These are phyloP conservation scores for Potentilla sterilis DNA, from an alignment of 306 rosid species.

Conservation along the genomic window DNA sequence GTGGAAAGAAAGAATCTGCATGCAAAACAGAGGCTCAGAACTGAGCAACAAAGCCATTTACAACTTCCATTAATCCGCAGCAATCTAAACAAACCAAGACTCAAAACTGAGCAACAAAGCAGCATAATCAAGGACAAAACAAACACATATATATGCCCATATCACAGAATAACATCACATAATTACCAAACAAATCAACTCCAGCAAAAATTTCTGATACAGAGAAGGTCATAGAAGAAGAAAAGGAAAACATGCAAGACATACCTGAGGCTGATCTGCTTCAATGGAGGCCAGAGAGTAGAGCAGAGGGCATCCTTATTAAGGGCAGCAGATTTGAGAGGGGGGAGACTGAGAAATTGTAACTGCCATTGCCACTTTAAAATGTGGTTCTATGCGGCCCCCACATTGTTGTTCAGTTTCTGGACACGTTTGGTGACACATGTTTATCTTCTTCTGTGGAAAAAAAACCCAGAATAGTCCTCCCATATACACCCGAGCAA, in stretches of 20 bases:
- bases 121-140: neutral
- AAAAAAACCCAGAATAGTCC: neutral
- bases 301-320: neutral
- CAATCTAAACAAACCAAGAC: neutral
- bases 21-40: neutral
- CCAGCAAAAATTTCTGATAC: neutral
- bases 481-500: slow-evolving; percentile 39
- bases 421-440: slow-evolving; percentile 40
- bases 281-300: slow-evolving; percentile 11
- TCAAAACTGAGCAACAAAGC: neutral
- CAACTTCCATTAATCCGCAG: neutral
- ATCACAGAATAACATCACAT: neutral
- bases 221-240: neutral
- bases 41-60: neutral
- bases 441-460: slow-evolving; percentile 11
- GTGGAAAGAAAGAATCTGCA: slow-evolving; percentile 1
- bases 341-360: neutral
- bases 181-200: neutral
- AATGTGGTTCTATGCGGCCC: slow-evolving; percentile 12
- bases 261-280: slow-evolving; percentile 30
- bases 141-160: neutral
- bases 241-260: neutral
- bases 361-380: slow-evolving; percentile 34
- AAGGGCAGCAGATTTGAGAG: neutral
- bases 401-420: neutral